Evolutionary conservation across 2,329 filamentous ascomycete species (phyloP), one percentile per base, ranked within the genome.

Genomic region (Aureobasidium sp.): DNA sequence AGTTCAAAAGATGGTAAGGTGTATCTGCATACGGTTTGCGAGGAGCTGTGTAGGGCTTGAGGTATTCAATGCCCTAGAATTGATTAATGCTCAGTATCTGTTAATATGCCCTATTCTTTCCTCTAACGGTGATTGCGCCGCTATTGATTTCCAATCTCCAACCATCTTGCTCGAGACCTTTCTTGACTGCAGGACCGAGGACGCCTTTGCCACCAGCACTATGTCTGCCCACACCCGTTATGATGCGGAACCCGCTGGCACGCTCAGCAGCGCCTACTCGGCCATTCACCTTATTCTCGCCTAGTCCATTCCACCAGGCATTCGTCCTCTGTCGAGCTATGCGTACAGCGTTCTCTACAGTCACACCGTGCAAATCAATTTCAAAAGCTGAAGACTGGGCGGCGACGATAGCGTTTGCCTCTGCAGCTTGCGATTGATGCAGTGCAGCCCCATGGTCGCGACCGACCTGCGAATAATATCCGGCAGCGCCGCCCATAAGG

Each of bases 291-390:
- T 82, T 82, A 53, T 80, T 78, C 69, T 92, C 88, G 1, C 89
- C 89, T 9, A 91, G 75, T 0, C 75, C 75, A 21, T 84, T 77
- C 92, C 91, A 97, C 93, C 93, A 97, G 10, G 71, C 72, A 65
- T 82, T 79, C 0, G 89, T 87, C 41, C 81, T 81, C 50, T 85
- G 80, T 34, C 82, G 81, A 1, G 89, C 86, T 65, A 97, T 96
- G 3, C 89, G 81, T 34, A 91, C 85, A 1, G 89, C 93, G 71
- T 96, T 89, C 53, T 85, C 79, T 1, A 97, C 91, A 48, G 81
- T 85, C 5, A 96, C 85, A 6, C 91, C 90, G 72, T 97, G 93
- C 30, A 97, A 77, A 72, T 97, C 93, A 8, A 95, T 78, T 25
- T 80, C 77, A 1, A 74, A 78, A 1, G 72, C 63, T 0, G 64